Conservation (phyloP, 305 asterid genomes). For the Fraxinus greggii region DNA sequence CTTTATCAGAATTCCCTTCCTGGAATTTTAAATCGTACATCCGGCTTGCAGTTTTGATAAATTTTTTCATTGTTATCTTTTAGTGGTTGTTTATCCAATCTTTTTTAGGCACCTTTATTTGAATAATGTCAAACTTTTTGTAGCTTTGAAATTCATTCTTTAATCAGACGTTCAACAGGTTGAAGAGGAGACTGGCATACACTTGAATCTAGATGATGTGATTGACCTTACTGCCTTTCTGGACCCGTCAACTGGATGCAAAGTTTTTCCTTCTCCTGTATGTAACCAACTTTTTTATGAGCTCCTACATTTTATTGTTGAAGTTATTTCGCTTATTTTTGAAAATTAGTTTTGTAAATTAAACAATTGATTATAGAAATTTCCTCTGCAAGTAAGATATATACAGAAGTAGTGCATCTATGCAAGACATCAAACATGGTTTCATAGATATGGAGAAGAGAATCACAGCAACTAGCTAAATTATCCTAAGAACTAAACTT, state of each 20-base stretch:
- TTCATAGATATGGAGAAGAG: background rate
- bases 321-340: background rate
- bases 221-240: conserved; percentile 80
- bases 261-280: conserved; percentile 81
- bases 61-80: background rate
- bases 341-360: background rate
- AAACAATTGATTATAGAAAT: background rate
- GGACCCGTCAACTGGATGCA: conserved; percentile 66
- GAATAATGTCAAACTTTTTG: conserved; percentile 1
- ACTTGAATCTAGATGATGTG: conserved; percentile 57
- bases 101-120: background rate
- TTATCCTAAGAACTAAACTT: background rate
- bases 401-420: background rate
- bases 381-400: background rate
- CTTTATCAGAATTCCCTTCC: background rate
- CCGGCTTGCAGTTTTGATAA: background rate
- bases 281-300: conserved; percentile 8
- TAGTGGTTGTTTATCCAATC: background rate
- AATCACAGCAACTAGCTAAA: background rate
- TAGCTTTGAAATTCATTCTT: conserved; percentile 15
- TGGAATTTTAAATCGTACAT: background rate
- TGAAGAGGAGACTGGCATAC: conserved; percentile 85
- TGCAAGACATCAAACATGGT: background rate
- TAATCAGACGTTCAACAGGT: conserved; percentile 49
- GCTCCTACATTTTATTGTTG: conserved; percentile 5